phyloP scores from a whole-genome alignment of 2,329 filamentous ascomycete genomes.

The Paracoccidioides brasiliensis region DNA sequence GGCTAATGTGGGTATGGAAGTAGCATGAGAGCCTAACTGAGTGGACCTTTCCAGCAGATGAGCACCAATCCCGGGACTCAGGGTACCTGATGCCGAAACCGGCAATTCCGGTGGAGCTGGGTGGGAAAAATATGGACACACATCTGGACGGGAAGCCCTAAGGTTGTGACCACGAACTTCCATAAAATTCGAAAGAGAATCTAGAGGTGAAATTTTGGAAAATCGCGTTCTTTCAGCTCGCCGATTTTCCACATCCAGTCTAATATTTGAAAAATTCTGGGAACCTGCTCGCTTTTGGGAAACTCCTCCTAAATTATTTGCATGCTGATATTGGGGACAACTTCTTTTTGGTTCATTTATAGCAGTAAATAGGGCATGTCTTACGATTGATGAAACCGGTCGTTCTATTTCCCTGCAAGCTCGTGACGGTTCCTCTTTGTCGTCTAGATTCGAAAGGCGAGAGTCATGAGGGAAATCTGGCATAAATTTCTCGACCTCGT shows the following conservation, averaged over 20 bases:
- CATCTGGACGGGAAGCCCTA: constrained; percentile 17
- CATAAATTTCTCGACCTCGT: neutral
- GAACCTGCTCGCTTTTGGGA: neutral
- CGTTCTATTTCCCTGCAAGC: neutral
- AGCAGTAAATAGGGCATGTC: neutral
- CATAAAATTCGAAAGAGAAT: constrained; percentile 40
- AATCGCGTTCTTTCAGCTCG: neutral
- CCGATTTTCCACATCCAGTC: neutral
- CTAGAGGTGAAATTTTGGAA: constrained; percentile 17
- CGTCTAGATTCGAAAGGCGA: neutral
- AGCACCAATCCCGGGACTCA: neutral
- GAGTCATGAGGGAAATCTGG: neutral
- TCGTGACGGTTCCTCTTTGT: neutral
- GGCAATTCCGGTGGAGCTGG: neutral
- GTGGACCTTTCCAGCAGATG: too few species aligned
- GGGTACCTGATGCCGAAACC: neutral
- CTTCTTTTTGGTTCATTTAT: neutral
- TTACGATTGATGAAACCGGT: neutral
- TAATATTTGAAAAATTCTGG: neutral
- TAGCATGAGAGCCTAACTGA: neutral
- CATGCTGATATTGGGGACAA: neutral
- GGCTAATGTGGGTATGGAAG: neutral
- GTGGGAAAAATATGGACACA: constrained; percentile 17
- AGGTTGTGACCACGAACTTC: constrained; percentile 28
- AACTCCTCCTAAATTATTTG: too few species aligned